A percentile compares a stretch with the other conserved stretches of the same genome.
Evolutionary conservation across 1,284 basidiomycete genomes (phyloP).

Genomic region (Malassezia globosa): DNA sequence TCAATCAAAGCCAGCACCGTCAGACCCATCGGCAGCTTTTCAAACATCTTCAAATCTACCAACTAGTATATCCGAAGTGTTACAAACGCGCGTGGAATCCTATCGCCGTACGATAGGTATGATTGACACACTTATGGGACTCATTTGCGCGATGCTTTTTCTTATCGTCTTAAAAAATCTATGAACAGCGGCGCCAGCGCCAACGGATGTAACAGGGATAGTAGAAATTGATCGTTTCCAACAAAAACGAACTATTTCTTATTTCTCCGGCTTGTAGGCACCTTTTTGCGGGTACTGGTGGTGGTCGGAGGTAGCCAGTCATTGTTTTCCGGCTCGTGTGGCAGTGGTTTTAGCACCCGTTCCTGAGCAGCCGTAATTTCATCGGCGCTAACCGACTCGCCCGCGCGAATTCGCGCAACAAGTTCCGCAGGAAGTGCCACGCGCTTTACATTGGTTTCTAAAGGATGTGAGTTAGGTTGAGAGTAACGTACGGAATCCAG

Average conservation of each 20-base stretch:
- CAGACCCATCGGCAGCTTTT: background rate
- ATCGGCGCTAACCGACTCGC: constrained; percentile 29
- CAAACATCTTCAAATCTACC: no score
- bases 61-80: background rate
- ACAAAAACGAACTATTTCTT: constrained; percentile 6
- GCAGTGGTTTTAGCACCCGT: constrained; percentile 7
- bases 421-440: constrained; percentile 26
- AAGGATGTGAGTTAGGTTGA: background rate
- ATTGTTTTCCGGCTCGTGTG: constrained; percentile 3
- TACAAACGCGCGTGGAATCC: background rate
- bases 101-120: background rate
- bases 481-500: constrained; percentile 23
- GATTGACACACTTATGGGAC: constrained; percentile 10
- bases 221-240: no score
- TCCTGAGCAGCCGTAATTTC: constrained; percentile 27
- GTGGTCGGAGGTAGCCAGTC: constrained; percentile 18
- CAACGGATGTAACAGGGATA: no score
- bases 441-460: constrained; percentile 25
- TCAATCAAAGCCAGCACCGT: background rate
- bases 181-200: no score
- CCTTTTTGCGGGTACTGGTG: background rate
- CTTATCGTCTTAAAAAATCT: constrained; percentile 9
- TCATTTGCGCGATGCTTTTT: constrained; percentile 8
- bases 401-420: constrained; percentile 27
- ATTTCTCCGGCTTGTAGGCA: background rate